phyloP scores from a whole-genome alignment of 164 flowering plant species.

The Macadamia integrifolia region DNA sequence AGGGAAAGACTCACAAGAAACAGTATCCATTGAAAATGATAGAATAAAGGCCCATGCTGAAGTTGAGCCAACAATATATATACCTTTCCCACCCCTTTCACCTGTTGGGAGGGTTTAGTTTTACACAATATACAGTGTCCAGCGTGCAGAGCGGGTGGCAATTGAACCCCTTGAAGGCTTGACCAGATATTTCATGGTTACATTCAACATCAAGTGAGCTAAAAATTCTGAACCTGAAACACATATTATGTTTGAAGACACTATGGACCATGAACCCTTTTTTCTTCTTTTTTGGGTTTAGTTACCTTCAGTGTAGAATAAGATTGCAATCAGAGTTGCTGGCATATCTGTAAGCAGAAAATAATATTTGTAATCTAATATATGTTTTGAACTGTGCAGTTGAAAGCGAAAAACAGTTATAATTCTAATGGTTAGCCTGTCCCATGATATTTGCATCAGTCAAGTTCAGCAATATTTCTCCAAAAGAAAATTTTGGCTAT shows the following conservation, averaged over 20 bases:
- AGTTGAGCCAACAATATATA: constrained; percentile 26
- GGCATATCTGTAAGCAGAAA: neutral
- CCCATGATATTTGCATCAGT: too few species aligned
- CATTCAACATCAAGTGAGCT: too few species aligned
- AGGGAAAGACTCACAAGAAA: constrained; percentile 17
- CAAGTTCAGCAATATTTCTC: too few species aligned
- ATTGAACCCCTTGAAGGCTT: neutral
- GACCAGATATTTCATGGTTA: neutral
- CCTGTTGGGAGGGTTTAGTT: constrained; percentile 69
- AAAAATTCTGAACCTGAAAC: too few species aligned
- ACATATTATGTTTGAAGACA: too few species aligned
- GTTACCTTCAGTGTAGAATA: too few species aligned
- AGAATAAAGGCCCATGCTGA: constrained; percentile 8
- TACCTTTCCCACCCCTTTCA: constrained; percentile 59
- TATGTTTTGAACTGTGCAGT: neutral
- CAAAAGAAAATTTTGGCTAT: too few species aligned
- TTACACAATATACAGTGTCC: neutral
- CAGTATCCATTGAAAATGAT: constrained; percentile 8
- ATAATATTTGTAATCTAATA: constrained; percentile 1
- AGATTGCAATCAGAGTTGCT: too few species aligned
- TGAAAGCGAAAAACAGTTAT: too few species aligned
- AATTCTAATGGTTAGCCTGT: too few species aligned
- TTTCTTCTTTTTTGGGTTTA: too few species aligned
- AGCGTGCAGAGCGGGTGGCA: neutral
- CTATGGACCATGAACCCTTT: too few species aligned